Evolutionary conservation across 805 yeast genomes (phyloP).

Genomic region (Candida wancherniae): DNA sequence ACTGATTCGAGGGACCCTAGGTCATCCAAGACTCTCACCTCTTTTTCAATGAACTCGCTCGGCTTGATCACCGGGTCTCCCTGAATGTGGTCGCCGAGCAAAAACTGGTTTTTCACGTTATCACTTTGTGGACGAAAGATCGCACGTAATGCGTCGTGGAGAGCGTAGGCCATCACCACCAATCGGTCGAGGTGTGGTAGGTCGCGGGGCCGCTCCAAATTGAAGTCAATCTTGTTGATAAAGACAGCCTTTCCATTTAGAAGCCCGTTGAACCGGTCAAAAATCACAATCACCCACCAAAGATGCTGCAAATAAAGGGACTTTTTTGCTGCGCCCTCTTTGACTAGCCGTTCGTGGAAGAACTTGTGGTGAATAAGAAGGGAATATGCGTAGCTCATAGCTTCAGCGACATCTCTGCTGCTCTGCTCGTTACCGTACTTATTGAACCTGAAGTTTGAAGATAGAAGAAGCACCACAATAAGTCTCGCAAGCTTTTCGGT

Average conservation of each 20-base stretch:
- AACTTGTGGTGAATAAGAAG: constrained; percentile 17
- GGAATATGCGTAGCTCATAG: constrained; percentile 17
- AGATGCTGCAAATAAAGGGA: constrained; percentile 12
- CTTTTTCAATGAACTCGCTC: constrained; percentile 7
- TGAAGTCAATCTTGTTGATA: constrained; percentile 16
- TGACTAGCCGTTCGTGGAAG: constrained; percentile 11
- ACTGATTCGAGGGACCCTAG: constrained; percentile 1
- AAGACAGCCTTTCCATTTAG: constrained; percentile 15
- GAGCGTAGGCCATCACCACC: constrained; percentile 13
- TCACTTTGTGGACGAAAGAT: constrained; percentile 13
- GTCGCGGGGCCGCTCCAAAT: constrained; percentile 11
- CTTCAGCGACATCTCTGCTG: constrained; percentile 18
- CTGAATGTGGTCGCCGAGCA: constrained; percentile 6
- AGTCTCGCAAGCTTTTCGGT: constrained; percentile 18
- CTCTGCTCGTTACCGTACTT: constrained; percentile 21
- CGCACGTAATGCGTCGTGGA: constrained; percentile 14
- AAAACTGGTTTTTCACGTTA: constrained; percentile 2
- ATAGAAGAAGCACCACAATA: constrained; percentile 17
- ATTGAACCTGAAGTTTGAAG: constrained; percentile 17
- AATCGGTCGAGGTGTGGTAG: constrained; percentile 11
- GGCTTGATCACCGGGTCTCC: constrained; percentile 15
- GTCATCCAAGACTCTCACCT: constrained; percentile 5
- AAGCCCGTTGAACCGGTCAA: constrained; percentile 18
- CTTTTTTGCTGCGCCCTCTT: constrained; percentile 12
- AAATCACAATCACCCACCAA: constrained; percentile 21